Conservation (phyloP, 352 stramenopile genomes). For the Salisapilia sapeloensis region DNA sequence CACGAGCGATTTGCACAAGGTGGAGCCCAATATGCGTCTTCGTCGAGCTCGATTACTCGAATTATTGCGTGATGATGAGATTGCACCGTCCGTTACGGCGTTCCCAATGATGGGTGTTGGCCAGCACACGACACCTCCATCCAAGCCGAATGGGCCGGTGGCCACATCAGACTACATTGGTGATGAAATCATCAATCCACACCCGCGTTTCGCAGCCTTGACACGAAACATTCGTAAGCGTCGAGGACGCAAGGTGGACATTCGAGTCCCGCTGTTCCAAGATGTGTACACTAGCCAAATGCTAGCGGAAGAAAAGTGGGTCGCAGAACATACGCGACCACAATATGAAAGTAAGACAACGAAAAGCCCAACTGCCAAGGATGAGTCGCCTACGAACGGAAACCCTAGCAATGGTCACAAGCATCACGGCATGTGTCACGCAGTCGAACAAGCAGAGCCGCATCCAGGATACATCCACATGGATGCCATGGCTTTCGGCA, state of each 20-base stretch:
- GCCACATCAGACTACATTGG: conserved; percentile 94
- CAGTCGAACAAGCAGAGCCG: conserved; percentile 54
- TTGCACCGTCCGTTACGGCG: conserved; percentile 90
- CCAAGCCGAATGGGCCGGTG: conserved; percentile 42
- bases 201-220: conserved; percentile 96
- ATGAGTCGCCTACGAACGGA: conserved; percentile 2
- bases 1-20: conserved; percentile 87
- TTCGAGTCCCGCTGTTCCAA: conserved; percentile 73
- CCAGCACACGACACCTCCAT: conserved; percentile 78
- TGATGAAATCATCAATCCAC: conserved; percentile 97
- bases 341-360: conserved; percentile 53
- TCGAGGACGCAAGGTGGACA: conserved; percentile 70
- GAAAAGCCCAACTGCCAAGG: background rate
- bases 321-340: conserved; percentile 57
- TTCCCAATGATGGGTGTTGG: conserved; percentile 95
- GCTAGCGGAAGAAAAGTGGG: conserved; percentile 67
- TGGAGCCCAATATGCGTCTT: conserved; percentile 97
- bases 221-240: conserved; percentile 97
- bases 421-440: conserved; percentile 20
- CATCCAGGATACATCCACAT: conserved; percentile 92
- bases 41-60: conserved; percentile 89
- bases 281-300: conserved; percentile 69
- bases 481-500: conserved; percentile 99
- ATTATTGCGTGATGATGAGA: conserved; percentile 89
- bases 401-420: conserved; percentile 2